Conservation (phyloP, 345 rosid species). For the Iberis pinnata region DNA sequence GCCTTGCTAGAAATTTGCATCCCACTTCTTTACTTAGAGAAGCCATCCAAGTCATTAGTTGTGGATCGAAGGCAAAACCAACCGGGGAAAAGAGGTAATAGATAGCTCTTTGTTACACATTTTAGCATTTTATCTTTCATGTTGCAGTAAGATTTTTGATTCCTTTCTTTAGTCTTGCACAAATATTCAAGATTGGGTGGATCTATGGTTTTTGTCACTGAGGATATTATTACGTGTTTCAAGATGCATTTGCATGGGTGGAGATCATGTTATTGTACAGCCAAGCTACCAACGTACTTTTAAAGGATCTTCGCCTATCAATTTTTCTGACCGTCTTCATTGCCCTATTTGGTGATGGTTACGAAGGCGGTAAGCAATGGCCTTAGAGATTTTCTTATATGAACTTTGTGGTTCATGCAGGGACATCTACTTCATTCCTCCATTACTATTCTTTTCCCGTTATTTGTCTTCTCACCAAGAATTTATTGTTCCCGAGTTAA, state of each 20-base stretch:
- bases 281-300: slow-evolving; percentile 77
- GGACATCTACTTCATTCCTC: slow-evolving; percentile 86
- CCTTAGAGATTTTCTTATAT: slow-evolving; percentile 88
- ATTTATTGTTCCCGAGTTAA: slow-evolving; percentile 97
- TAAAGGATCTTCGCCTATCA: slow-evolving; percentile 60
- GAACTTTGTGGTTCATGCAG: slow-evolving; percentile 88
- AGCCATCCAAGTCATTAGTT: slow-evolving; percentile 98
- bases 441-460: slow-evolving; percentile 96
- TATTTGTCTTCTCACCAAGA: slow-evolving; percentile 47
- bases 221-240: slow-evolving; percentile 87
- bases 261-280: slow-evolving; percentile 95
- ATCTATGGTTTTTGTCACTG: slow-evolving; percentile 51
- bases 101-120: neutral
- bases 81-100: slow-evolving; percentile 98
- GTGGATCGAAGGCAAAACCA: slow-evolving; percentile 98
- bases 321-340: slow-evolving; percentile 90
- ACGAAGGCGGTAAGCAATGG: slow-evolving; percentile 96
- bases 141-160: too few species aligned
- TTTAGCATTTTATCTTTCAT: slow-evolving; percentile 8
- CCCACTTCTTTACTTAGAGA: slow-evolving; percentile 80
- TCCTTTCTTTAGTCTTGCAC: too few species aligned
- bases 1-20: slow-evolving; percentile 61
- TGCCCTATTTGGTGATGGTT: slow-evolving; percentile 99
- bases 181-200: slow-evolving; percentile 99
- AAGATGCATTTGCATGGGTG: slow-evolving; percentile 99